Base-by-base conservation (phyloP, 1,284 basidiomycete species). In the Ustilago crameri region DNA sequence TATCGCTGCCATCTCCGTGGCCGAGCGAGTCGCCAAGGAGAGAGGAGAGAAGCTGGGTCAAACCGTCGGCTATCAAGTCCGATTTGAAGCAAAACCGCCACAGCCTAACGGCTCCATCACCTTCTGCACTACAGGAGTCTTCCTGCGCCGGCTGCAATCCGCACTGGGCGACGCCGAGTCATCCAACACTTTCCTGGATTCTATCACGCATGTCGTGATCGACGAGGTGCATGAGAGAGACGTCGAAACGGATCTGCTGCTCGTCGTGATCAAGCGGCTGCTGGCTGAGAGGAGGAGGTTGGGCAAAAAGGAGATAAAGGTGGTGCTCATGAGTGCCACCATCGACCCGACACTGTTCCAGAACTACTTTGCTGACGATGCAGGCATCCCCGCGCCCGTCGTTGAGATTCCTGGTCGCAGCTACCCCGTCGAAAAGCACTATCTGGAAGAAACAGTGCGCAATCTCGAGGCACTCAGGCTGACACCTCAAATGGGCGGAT, bases 141-240 rank as follows among this genome's bases (percentile, higher is more conserved):
- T 97, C 85, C 86, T 96, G 72, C 92, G 92, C 78, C 87, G 91
- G 58, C 88, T 97, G 84, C 95, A 97, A 84, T 88, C 88, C 10
- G 89, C 91, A 17, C 86, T 96, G 9, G 81, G 84, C 34, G 72
- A 78, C 32, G 63, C 67, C 10, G 72, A 75, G 9, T 60, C 57
- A 3, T 61, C 66, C 43, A 71, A 63, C 54, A 71, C 60, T 17
- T 86, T 84, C 72, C 86, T 97, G 70, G 93, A 97, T 77, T 87
- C 89, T 56, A 87, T 96, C 46, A 93, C 94, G 9, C 95, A 98
- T 84, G 88, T 98, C 63, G 85, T 97, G 38, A 92, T 97, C 41
- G 95, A 98, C 83, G 95, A 98, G 84, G 95, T 95, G 3, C 95
- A 98, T 84, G 94, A 97, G 84, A 90, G 95, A 30, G 94, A 96